A percentile compares a stretch with the other conserved stretches of the same genome.
These are phyloP conservation scores for Cladosporium sphaerospermum DNA, from an alignment of 2,329 filamentous ascomycete species.

Conservation along the genomic window DNA sequence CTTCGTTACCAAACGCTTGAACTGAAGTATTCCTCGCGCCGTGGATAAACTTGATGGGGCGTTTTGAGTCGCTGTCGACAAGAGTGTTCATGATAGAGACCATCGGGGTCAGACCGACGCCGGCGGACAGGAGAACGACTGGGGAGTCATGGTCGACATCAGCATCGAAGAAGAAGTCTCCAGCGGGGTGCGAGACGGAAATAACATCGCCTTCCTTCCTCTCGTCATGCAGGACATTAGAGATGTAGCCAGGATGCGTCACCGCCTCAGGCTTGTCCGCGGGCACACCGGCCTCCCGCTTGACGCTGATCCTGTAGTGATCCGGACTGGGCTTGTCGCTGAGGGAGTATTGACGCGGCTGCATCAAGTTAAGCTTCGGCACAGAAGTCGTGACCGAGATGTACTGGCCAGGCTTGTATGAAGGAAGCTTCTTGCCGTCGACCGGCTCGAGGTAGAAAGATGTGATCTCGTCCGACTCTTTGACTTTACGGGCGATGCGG, in stretches of 20 bases:
- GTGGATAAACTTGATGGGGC: conserved; percentile 58
- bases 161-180: conserved; percentile 56
- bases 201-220: conserved; percentile 57
- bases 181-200: conserved; percentile 58
- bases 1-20: conserved; percentile 51
- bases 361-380: conserved; percentile 53
- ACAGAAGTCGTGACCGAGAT: conserved; percentile 57
- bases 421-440: conserved; percentile 55
- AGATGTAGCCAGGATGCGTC: conserved; percentile 58
- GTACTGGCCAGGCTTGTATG: conserved; percentile 66
- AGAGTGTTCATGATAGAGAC: conserved; percentile 58
- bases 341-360: conserved; percentile 67
- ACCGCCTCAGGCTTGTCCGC: conserved; percentile 40
- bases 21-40: conserved; percentile 46
- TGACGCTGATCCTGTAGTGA: conserved; percentile 66
- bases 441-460: conserved; percentile 64
- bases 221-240: conserved; percentile 60
- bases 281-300: conserved; percentile 55
- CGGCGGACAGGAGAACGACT: conserved; percentile 60
- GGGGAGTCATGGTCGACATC: conserved; percentile 42
- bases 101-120: conserved; percentile 63
- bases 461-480: conserved; percentile 61
- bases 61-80: conserved; percentile 18
- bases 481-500: conserved; percentile 56
- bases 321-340: conserved; percentile 56